phyloP scores from a whole-genome alignment of 495 filamentous ascomycete genomes.

The Aspergillus wentii region DNA sequence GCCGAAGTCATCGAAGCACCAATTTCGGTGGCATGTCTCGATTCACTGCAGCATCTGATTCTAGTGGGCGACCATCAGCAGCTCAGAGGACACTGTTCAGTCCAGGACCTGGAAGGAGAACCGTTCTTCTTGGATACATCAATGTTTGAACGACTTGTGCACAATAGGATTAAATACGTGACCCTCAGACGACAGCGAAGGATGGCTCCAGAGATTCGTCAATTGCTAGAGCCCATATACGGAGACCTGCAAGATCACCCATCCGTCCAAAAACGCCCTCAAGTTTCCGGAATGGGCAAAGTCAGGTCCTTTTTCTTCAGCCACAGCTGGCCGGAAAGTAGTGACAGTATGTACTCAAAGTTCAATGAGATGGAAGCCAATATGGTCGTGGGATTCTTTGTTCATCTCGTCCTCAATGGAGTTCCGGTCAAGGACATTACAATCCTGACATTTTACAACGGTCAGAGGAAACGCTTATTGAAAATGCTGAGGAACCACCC shows the following conservation, averaged over 20 bases:
- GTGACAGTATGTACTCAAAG: slow-evolving; percentile 62
- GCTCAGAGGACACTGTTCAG: slow-evolving; percentile 57
- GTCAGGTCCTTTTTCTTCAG: slow-evolving; percentile 65
- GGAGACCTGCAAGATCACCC: slow-evolving; percentile 61
- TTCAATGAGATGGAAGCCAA: slow-evolving; percentile 70
- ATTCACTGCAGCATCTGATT: slow-evolving; percentile 67
- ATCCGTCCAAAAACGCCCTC: slow-evolving; percentile 54
- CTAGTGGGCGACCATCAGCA: slow-evolving; percentile 76
- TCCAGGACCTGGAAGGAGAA: slow-evolving; percentile 45
- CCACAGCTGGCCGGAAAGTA: slow-evolving; percentile 63
- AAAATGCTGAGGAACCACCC: slow-evolving; percentile 44
- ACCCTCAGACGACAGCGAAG: slow-evolving; percentile 59
- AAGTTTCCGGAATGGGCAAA: slow-evolving; percentile 76
- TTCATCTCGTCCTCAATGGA: slow-evolving; percentile 69
- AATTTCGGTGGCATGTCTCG: slow-evolving; percentile 58
- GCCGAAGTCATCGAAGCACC: slow-evolving; percentile 68
- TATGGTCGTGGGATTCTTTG: slow-evolving; percentile 70
- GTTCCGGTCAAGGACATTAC: slow-evolving; percentile 60
- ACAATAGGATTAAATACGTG: slow-evolving; percentile 59
- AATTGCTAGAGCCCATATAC: slow-evolving; percentile 63
- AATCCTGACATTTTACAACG: slow-evolving; percentile 87
- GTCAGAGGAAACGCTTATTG: slow-evolving; percentile 66
- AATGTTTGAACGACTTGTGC: slow-evolving; percentile 73
- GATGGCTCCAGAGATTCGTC: slow-evolving; percentile 70
- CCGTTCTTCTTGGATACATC: slow-evolving; percentile 65